These are phyloP conservation scores for Echium plantagineum DNA, from an alignment of 257 asterid genomes.

Conservation along the genomic window DNA sequence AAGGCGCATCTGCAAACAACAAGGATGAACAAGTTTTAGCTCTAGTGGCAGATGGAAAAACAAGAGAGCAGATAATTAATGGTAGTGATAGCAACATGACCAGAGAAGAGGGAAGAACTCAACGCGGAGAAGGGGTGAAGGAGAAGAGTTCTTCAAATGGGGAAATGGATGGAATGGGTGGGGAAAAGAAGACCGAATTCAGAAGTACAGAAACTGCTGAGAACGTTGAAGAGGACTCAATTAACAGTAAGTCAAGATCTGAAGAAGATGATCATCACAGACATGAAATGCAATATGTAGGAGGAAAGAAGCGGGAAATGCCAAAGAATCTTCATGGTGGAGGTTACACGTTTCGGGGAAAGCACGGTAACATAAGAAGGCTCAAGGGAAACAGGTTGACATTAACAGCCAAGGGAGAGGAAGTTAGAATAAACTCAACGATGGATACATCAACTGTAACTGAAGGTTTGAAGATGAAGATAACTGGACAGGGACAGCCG, in stretches of 20 bases:
- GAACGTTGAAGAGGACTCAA: constrained; percentile 1
- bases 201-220: background rate
- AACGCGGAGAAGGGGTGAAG: constrained; percentile 6
- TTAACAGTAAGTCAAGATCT: constrained; percentile 2
- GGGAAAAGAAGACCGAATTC: background rate
- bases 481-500: constrained; percentile 1
- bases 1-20: constrained; percentile 4
- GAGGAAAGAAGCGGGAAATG: constrained; percentile 22
- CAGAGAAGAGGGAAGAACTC: constrained; percentile 11
- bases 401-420: constrained; percentile 9
- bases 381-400: constrained; percentile 33
- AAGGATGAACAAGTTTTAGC: constrained; percentile 2
- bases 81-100: constrained; percentile 6
- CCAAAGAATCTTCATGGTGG: constrained; percentile 11
- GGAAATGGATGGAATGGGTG: constrained; percentile 3
- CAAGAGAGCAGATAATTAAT: constrained; percentile 8
- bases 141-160: constrained; percentile 1
- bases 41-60: constrained; percentile 5
- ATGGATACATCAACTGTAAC: constrained; percentile 10
- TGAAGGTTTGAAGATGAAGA: constrained; percentile 5
- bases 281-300: constrained; percentile 5
- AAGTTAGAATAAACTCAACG: constrained; percentile 8
- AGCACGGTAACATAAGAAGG: constrained; percentile 16
- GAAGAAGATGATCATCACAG: constrained; percentile 15
- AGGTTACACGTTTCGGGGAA: constrained; percentile 11